Evolutionary conservation across 2,329 filamentous ascomycete genomes (phyloP).

Genomic region (Alternaria incomplexa): DNA sequence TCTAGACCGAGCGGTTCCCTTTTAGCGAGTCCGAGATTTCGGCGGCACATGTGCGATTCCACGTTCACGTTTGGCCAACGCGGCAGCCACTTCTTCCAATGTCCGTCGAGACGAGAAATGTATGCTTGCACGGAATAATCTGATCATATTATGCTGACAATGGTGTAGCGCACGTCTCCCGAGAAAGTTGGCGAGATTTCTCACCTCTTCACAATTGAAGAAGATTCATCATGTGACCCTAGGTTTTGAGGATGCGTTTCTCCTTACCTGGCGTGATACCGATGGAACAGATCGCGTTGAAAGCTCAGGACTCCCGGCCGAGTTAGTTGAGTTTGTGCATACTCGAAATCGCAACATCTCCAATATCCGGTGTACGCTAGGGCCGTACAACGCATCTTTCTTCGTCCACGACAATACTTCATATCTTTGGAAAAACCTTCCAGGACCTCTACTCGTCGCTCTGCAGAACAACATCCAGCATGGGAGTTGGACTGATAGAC

Average conservation of each 20-base stretch:
- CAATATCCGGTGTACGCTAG: slow-evolving; percentile 36
- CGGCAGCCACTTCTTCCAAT: slow-evolving; percentile 44
- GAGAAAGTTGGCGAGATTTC: slow-evolving; percentile 29
- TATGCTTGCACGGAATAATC: slow-evolving; percentile 13
- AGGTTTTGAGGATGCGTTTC: slow-evolving; percentile 42
- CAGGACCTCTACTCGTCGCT: slow-evolving; percentile 26
- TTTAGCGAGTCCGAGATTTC: slow-evolving; percentile 9
- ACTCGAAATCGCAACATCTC: slow-evolving; percentile 34
- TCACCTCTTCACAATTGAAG: slow-evolving; percentile 31
- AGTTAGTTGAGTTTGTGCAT: slow-evolving; percentile 35
- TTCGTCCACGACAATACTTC: slow-evolving; percentile 35
- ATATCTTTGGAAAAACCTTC: slow-evolving; percentile 44
- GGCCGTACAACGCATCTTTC: slow-evolving; percentile 43
- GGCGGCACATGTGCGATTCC: slow-evolving; percentile 37
- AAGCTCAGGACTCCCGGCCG: slow-evolving; percentile 29
- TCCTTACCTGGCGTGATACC: slow-evolving; percentile 41
- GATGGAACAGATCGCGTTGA: slow-evolving; percentile 34
- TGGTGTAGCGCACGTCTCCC: slow-evolving; percentile 34
- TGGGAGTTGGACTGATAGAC: slow-evolving; percentile 38
- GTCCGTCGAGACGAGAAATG: slow-evolving; percentile 35
- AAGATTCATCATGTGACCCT: slow-evolving; percentile 40
- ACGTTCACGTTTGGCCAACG: slow-evolving; percentile 44
- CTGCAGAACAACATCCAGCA: slow-evolving; percentile 36
- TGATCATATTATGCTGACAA: not conserved
- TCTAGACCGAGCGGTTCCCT: slow-evolving; percentile 1